A percentile compares a stretch with the other conserved stretches of the same genome.
These are phyloP conservation scores for Vitis hybrid DNA, from an alignment of 177 flowering plant species.

Conservation along the genomic window DNA sequence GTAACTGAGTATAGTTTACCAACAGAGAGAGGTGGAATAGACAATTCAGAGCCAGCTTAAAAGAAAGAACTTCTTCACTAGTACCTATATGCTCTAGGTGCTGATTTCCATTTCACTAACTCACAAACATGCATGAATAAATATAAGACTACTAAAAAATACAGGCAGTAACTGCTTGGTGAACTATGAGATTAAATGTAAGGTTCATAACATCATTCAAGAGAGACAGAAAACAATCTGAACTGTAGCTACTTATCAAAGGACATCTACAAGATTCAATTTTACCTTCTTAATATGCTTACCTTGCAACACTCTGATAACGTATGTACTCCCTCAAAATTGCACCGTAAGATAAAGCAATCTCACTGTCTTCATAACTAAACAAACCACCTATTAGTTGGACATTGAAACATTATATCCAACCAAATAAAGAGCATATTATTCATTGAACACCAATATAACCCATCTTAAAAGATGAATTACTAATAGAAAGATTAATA, in stretches of 20 bases:
- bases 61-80: background rate
- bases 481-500: background rate
- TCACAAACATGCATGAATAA: too few relatives aligned
- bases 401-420: background rate
- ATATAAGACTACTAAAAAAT: too few relatives aligned
- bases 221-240: too few relatives aligned
- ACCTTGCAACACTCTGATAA: constrained; percentile 25
- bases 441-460: background rate
- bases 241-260: too few relatives aligned
- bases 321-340: constrained; percentile 35
- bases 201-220: too few relatives aligned
- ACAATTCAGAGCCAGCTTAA: background rate
- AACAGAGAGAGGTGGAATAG: background rate
- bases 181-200: too few relatives aligned
- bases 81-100: background rate
- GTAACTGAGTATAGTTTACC: background rate
- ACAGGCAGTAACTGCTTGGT: too few relatives aligned
- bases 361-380: constrained; percentile 17
- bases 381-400: background rate
- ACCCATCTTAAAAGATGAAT: background rate
- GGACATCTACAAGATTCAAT: too few relatives aligned
- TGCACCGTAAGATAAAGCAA: constrained; percentile 32
- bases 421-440: background rate
- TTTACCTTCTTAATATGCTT: background rate
- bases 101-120: too few relatives aligned